A percentile compares a stretch with the other conserved stretches of the same genome.
Conservation (phyloP, 2,329 filamentous ascomycete genomes). For the Alternaria solani region DNA sequence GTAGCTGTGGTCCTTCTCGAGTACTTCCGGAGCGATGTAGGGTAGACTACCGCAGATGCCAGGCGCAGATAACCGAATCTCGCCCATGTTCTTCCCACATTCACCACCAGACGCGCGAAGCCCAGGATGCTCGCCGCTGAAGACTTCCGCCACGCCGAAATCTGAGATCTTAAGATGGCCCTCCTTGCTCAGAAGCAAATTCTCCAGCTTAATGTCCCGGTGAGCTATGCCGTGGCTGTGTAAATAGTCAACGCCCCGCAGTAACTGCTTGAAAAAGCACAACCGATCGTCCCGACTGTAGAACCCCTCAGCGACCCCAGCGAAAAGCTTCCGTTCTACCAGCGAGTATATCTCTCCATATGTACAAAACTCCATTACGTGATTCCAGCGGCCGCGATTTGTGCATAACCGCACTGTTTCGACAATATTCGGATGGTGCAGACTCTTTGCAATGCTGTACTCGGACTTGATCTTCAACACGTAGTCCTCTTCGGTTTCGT, state of each 20-base stretch:
- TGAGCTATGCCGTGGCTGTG: slow-evolving; percentile 87
- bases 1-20: slow-evolving; percentile 70
- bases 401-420: slow-evolving; percentile 78
- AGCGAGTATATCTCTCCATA: slow-evolving; percentile 82
- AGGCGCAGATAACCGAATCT: slow-evolving; percentile 74
- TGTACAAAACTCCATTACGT: slow-evolving; percentile 92
- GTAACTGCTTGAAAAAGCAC: slow-evolving; percentile 88
- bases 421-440: slow-evolving; percentile 88
- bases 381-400: slow-evolving; percentile 79
- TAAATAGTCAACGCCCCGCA: slow-evolving; percentile 82
- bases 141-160: slow-evolving; percentile 89
- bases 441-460: slow-evolving; percentile 84
- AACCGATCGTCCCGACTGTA: slow-evolving; percentile 74
- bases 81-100: slow-evolving; percentile 76
- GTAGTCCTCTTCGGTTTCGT: slow-evolving; percentile 77
- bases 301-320: slow-evolving; percentile 61
- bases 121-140: slow-evolving; percentile 81
- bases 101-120: slow-evolving; percentile 75
- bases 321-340: slow-evolving; percentile 65
- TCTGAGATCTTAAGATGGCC: slow-evolving; percentile 91
- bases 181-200: slow-evolving; percentile 78
- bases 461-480: slow-evolving; percentile 91
- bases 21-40: slow-evolving; percentile 87
- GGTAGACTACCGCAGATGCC: slow-evolving; percentile 86
- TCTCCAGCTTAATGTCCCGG: slow-evolving; percentile 90